A percentile compares a stretch with the other conserved stretches of the same genome.
Conservation (phyloP, 768 basidiomycete species). For the Boletellus emodensis region DNA sequence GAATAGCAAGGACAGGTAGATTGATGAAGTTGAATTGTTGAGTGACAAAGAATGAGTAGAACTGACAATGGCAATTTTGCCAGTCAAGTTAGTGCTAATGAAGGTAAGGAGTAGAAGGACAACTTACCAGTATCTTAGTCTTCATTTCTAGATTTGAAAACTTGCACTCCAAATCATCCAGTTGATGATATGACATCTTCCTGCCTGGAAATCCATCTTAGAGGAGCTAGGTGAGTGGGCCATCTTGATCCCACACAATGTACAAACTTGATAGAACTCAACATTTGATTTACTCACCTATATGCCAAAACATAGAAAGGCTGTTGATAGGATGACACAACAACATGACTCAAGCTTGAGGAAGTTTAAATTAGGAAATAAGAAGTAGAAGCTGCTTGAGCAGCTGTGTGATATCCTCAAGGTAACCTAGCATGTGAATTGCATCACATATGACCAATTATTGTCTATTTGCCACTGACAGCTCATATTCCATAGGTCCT, state of each 20-base stretch:
- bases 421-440: no score
- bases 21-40: no score
- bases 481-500: no score
- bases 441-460: no score
- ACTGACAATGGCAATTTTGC: no score
- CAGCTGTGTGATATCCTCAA: constrained; percentile 33
- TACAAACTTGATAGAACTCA: constrained; percentile 18
- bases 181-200: constrained; percentile 16
- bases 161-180: constrained; percentile 22
- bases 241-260: constrained; percentile 3
- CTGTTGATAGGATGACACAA: constrained; percentile 21
- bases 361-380: constrained; percentile 21
- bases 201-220: constrained; percentile 14
- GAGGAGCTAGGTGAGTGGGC: not conserved
- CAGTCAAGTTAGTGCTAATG: no score
- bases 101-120: no score
- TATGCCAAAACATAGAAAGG: constrained; percentile 16
- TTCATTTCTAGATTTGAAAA: constrained; percentile 6
- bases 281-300: constrained; percentile 23
- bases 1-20: no score
- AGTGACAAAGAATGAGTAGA: no score
- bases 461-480: no score
- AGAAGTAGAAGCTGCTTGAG: constrained; percentile 33
- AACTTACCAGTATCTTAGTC: no score
- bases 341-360: constrained; percentile 12